Conservation (phyloP, 495 filamentous ascomycete genomes). For the Xylaria sp. region DNA sequence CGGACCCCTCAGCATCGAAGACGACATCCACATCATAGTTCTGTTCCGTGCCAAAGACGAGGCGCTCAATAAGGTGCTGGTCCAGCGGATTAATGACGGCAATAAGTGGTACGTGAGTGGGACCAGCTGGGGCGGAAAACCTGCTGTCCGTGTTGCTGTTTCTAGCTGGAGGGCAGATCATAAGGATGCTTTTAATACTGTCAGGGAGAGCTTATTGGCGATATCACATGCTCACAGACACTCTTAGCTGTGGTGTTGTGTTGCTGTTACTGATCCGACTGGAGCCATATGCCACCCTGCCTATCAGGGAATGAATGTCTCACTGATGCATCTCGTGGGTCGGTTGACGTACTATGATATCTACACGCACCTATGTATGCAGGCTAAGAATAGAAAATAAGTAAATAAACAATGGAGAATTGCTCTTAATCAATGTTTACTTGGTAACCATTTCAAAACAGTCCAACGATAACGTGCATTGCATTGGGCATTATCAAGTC, state of each 20-base stretch:
- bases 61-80: constrained; percentile 67
- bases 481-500: too few relatives aligned
- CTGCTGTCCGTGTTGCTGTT: constrained; percentile 81
- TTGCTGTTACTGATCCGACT: too few relatives aligned
- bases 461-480: too few relatives aligned
- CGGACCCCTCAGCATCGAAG: constrained; percentile 35
- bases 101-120: constrained; percentile 83
- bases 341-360: neutral
- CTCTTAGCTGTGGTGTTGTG: neutral
- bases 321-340: neutral
- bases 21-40: constrained; percentile 74
- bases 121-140: constrained; percentile 73
- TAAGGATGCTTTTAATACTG: constrained; percentile 40
- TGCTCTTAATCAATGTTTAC: neutral
- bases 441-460: neutral
- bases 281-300: neutral
- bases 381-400: neutral
- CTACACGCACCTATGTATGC: neutral
- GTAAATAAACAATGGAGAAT: neutral
- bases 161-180: constrained; percentile 78
- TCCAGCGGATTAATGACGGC: constrained; percentile 73
- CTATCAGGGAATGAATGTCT: neutral
- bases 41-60: constrained; percentile 79
- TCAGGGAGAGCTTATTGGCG: constrained; percentile 18
- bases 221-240: constrained; percentile 20